Evolutionary conservation across 2,329 filamentous ascomycete genomes (phyloP), one percentile per base, ranked within the genome.

Genomic region (Verticillium nonalfalfae): DNA sequence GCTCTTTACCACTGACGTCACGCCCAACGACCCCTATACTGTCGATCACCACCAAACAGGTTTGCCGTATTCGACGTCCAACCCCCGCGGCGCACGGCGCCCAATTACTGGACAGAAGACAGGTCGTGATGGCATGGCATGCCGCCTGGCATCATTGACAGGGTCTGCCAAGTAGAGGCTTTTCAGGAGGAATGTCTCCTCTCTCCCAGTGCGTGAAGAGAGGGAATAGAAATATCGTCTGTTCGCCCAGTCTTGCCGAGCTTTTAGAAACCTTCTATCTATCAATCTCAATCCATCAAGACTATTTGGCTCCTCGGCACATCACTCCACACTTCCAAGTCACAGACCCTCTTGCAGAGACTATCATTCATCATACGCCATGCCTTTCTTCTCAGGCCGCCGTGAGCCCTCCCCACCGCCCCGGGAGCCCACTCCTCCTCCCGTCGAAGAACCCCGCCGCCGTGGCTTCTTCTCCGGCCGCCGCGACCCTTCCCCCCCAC

Each of bases 391-490:
- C 58, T 63, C 66, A 57, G 68, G 69, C 58, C 67, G 67, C 36
- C 70, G 67, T 39, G 69, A 73, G 26, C 69, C 70, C 15, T 64
- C 68, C 0, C 70, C 70, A 63, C 74, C 72, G 7, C 69, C 71
- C 58, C 67, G 68, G 26, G 65, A 72, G 66, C 70, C 68, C 21
- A 66, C 65, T 34, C 68, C 69, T 11, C 65, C 67, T 10, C 66
- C 66, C 7, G 65, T 66, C 59, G 63, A 69, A 21, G 60, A 63
- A 15, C 62, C 61, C 60, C 60, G 63, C 56, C 61, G 66, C 18
- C 63, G 55, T 59, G 65, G 61, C 45, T 66, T 69, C 63, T 69
- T 69, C 57, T 63, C 66, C 56, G 68, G 69, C 58, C 67, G 67
- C 39, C 70, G 67, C 40, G 69, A 73, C 33, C 69, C 70, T 14